Conservation (phyloP, 345 rosid genomes). For the Dipteronia sinensis region DNA sequence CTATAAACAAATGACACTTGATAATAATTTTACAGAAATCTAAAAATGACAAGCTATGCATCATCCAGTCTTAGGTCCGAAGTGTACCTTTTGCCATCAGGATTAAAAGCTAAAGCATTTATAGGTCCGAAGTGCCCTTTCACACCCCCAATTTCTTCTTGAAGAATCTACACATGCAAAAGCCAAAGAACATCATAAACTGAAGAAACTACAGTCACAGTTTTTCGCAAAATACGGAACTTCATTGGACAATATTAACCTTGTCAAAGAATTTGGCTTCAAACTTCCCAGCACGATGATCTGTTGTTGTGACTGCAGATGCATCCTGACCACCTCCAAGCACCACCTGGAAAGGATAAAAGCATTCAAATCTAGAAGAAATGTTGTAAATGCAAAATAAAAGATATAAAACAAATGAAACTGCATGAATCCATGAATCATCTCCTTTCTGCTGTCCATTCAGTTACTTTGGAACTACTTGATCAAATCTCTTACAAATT, state of each 20-base stretch:
- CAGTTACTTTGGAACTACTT: neutral
- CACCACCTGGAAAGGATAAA: slow-evolving; percentile 61
- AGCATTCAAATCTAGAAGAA: neutral
- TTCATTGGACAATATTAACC: slow-evolving; percentile 34
- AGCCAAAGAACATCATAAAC: neutral
- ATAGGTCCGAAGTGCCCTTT: slow-evolving; percentile 99
- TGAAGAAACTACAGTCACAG: neutral
- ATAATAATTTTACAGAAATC: neutral
- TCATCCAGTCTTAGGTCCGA: neutral
- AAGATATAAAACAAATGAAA: neutral
- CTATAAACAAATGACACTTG: neutral
- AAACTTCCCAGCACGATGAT: slow-evolving; percentile 97
- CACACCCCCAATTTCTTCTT: slow-evolving; percentile 94
- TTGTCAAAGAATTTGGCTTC: slow-evolving; percentile 94
- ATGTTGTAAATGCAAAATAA: neutral
- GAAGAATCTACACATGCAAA: slow-evolving; percentile 53
- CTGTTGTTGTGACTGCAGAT: slow-evolving; percentile 93
- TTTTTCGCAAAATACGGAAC: neutral
- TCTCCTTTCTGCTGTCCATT: neutral
- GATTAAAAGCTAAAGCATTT: slow-evolving; percentile 93
- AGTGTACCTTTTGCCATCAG: slow-evolving; percentile 95
- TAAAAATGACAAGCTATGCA: neutral
- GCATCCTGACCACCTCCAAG: slow-evolving; percentile 99
- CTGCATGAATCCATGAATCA: neutral
- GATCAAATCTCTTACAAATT: neutral